These are phyloP conservation scores for Millerozyma miso DNA, from an alignment of 805 yeast species.

Conservation along the genomic window DNA sequence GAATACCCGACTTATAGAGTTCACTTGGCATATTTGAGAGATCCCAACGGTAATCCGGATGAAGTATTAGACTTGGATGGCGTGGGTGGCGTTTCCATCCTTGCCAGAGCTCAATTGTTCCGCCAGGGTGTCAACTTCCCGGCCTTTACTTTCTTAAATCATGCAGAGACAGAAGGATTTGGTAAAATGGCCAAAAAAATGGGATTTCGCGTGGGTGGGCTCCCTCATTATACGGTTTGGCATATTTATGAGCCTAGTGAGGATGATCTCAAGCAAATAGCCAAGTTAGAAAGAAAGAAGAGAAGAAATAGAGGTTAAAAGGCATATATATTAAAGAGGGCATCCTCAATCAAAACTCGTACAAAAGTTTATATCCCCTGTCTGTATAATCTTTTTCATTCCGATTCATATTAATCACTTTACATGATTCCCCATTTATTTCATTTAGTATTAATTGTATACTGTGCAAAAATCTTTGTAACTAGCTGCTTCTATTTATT, in stretches of 20 bases:
- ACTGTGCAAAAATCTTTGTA: too few relatives aligned
- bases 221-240: conserved; percentile 89
- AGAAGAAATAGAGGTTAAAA: conserved; percentile 34
- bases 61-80: conserved; percentile 75
- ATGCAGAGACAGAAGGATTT: conserved; percentile 86
- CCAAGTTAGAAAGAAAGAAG: conserved; percentile 62
- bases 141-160: conserved; percentile 77
- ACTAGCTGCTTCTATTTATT: too few relatives aligned
- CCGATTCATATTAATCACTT: too few relatives aligned
- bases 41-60: conserved; percentile 53
- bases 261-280: conserved; percentile 70
- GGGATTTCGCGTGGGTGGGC: conserved; percentile 82
- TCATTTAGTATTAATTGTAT: too few relatives aligned
- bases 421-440: too few relatives aligned
- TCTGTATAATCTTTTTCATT: too few relatives aligned
- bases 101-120: conserved; percentile 70
- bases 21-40: conserved; percentile 71
- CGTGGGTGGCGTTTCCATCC: conserved; percentile 81
- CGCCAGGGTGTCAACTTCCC: conserved; percentile 81
- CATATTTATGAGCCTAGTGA: conserved; percentile 88
- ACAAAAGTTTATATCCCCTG: too few relatives aligned
- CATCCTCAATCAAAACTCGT: too few relatives aligned
- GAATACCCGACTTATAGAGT: conserved; percentile 85
- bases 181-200: conserved; percentile 75
- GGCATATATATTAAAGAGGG: too few relatives aligned